Percentiles rank a stretch among this genome's conserved stretches.
These are phyloP conservation scores for Fomitopsis betulina DNA, from an alignment of 1,284 basidiomycete genomes.

Conservation along the genomic window DNA sequence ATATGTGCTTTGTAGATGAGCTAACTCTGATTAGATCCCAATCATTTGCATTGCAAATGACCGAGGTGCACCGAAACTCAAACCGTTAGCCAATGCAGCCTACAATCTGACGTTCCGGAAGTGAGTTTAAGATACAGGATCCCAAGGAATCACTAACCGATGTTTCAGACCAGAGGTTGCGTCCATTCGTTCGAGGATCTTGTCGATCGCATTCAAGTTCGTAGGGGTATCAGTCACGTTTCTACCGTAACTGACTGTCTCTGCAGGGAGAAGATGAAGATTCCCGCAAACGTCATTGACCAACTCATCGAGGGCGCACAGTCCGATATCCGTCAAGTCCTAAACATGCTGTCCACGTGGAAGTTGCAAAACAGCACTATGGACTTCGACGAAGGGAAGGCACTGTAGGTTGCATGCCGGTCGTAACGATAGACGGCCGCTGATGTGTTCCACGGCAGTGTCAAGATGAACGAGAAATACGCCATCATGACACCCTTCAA, in stretches of 20 bases:
- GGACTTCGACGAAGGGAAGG: constrained; percentile 89
- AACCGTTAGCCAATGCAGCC: constrained; percentile 75
- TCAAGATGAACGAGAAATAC: constrained; percentile 90
- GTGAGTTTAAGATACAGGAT: constrained; percentile 36
- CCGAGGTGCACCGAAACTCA: constrained; percentile 81
- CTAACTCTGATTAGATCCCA: constrained; percentile 59
- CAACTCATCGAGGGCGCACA: constrained; percentile 87
- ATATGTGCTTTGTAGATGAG: neutral
- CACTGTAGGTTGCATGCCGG: constrained; percentile 53
- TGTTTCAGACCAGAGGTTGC: constrained; percentile 64
- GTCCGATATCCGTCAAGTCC: constrained; percentile 93
- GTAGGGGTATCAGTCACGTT: constrained; percentile 15
- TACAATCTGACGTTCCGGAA: constrained; percentile 76
- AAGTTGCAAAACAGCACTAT: constrained; percentile 74
- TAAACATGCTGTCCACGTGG: constrained; percentile 99
- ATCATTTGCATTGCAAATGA: constrained; percentile 99
- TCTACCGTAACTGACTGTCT: neutral
- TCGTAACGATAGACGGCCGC: neutral
- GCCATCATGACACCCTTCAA: constrained; percentile 89
- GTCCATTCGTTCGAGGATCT: constrained; percentile 78
- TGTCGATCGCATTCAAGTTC: constrained; percentile 87
- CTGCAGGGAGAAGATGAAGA: constrained; percentile 88
- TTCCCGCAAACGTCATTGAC: constrained; percentile 88
- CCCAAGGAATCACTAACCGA: neutral
- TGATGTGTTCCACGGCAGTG: constrained; percentile 38